Conservation (phyloP, 371 early-diverging fungal genomes). For the Paraphysoderma sedebokerense region DNA sequence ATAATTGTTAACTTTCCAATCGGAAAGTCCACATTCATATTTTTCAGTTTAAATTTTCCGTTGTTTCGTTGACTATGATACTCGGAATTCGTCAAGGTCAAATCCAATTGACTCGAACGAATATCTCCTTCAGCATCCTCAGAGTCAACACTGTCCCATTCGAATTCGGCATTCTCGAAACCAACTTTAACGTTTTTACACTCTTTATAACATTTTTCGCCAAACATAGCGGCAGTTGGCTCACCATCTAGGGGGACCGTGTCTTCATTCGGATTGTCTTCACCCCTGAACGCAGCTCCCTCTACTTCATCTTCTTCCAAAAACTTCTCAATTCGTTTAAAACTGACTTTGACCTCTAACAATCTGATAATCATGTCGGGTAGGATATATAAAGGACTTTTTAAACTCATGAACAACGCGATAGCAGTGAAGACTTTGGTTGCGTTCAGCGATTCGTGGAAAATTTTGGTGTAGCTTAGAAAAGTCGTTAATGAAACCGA, state of each 20-base stretch:
- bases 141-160: not conserved
- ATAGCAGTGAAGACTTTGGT: slow-evolving; percentile 1
- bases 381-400: not conserved
- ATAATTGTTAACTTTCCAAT: not conserved
- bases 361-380: not conserved
- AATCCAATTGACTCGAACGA: no score
- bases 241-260: no score
- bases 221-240: no score
- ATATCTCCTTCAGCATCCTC: no score
- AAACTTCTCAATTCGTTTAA: not conserved
- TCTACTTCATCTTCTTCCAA: not conserved
- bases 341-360: not conserved
- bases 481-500: not conserved
- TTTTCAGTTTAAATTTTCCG: not conserved
- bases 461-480: not conserved
- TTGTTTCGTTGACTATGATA: no score
- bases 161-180: not conserved
- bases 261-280: no score
- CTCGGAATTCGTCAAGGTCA: no score
- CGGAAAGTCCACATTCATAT: not conserved
- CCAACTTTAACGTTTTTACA: not conserved
- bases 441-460: not conserved
- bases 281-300: not conserved
- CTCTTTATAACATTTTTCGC: no score
- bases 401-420: not conserved